phyloP scores from a whole-genome alignment of 345 rosid species.

The Limnanthes douglasii region DNA sequence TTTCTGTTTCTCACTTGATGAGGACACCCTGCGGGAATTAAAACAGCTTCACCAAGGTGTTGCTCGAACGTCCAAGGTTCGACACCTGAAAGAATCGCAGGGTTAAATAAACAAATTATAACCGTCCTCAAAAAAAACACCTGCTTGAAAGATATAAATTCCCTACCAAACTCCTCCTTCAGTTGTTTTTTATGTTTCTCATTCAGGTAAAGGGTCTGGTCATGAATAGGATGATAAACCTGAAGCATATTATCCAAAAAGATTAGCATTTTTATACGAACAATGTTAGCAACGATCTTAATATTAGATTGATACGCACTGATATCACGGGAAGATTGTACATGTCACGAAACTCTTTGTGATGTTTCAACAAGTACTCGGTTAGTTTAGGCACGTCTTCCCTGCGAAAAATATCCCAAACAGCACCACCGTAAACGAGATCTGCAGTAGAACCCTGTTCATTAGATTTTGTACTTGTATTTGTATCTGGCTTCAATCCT shows the following conservation, averaged over 20 bases:
- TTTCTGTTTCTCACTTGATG: constrained; percentile 51
- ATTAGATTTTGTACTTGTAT: constrained; percentile 6
- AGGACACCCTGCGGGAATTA: constrained; percentile 52
- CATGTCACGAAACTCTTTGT: constrained; percentile 23
- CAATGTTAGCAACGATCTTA: not conserved
- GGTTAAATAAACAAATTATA: not conserved
- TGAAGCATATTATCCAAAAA: constrained; percentile 13
- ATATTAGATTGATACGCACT: constrained; percentile 16
- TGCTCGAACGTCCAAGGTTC: constrained; percentile 58
- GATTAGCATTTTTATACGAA: constrained; percentile 3
- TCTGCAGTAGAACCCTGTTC: constrained; percentile 6
- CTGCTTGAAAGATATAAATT: not conserved
- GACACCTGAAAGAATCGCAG: constrained; percentile 29
- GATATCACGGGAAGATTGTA: constrained; percentile 20
- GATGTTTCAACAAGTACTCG: constrained; percentile 26
- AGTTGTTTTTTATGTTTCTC: constrained; percentile 39
- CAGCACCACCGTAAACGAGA: constrained; percentile 25
- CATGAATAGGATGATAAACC: constrained; percentile 50
- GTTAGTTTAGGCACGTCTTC: constrained; percentile 35
- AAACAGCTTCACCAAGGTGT: constrained; percentile 42
- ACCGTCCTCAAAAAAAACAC: constrained; percentile 2
- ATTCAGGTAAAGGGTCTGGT: constrained; percentile 32
- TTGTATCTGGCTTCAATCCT: not conserved
- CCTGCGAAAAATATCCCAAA: constrained; percentile 52
- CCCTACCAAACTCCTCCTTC: constrained; percentile 46